Evolutionary conservation across 2,329 filamentous ascomycete genomes (phyloP).

Genomic region (Ophiosphaerella korrae): DNA sequence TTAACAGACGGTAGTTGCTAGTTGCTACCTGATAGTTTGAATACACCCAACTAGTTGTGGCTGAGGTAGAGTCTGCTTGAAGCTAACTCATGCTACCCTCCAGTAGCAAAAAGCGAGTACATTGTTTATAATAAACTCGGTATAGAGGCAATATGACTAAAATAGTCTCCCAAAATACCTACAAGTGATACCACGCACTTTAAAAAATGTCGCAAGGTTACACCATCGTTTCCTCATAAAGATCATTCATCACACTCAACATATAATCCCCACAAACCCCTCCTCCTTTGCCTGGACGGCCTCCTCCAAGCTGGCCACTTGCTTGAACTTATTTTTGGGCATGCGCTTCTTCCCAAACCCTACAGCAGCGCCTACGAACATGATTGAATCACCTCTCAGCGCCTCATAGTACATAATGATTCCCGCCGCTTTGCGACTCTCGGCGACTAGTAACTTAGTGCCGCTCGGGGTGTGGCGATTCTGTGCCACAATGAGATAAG

Average conservation of each 20-base stretch:
- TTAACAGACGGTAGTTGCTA: too few species aligned
- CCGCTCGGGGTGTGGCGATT: constrained; percentile 10
- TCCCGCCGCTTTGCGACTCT: constrained; percentile 30
- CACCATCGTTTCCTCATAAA: too few species aligned
- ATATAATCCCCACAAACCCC: constrained; percentile 23
- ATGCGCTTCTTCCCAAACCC: constrained; percentile 7
- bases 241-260: constrained; percentile 7
- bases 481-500: constrained; percentile 24
- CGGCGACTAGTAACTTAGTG: constrained; percentile 25
- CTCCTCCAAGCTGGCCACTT: constrained; percentile 25
- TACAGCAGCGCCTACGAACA: constrained; percentile 27
- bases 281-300: constrained; percentile 8
- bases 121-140: too few species aligned
- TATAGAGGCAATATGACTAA: too few species aligned
- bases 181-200: too few species aligned
- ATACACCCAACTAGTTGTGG: too few species aligned
- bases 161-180: too few species aligned
- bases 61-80: too few species aligned
- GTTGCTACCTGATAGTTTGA: too few species aligned
- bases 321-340: constrained; percentile 18
- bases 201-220: too few species aligned
- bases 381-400: constrained; percentile 23
- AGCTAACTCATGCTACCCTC: too few species aligned
- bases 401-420: constrained; percentile 29
- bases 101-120: too few species aligned